A percentile compares a stretch with the other conserved stretches of the same genome.
Evolutionary conservation across 495 filamentous ascomycete genomes (phyloP).

Genomic region (Annulohypoxylon bovei): DNA sequence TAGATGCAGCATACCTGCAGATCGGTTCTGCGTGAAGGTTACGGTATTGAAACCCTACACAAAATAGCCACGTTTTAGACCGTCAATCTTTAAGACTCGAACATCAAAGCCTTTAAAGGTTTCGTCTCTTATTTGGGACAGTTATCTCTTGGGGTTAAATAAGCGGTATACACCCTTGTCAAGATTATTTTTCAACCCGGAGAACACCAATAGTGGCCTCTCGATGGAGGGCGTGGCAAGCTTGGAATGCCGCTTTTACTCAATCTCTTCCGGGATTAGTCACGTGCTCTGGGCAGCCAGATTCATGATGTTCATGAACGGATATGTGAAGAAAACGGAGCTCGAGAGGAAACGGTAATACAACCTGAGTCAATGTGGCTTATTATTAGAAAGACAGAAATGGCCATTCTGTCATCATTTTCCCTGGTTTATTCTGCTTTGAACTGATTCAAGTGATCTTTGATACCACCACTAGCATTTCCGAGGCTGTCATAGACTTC

Average conservation of each 20-base stretch:
- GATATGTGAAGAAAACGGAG: not conserved
- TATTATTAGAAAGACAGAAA: too few species aligned
- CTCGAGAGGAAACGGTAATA: not conserved
- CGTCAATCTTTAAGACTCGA: not conserved
- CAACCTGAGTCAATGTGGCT: too few species aligned
- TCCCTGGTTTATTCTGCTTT: not conserved
- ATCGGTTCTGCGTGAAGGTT: slow-evolving; percentile 10
- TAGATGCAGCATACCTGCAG: slow-evolving; percentile 18
- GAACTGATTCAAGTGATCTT: too few species aligned
- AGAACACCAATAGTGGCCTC: slow-evolving; percentile 35
- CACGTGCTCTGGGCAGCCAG: not conserved
- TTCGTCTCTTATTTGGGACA: not conserved
- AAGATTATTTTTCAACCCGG: slow-evolving; percentile 11
- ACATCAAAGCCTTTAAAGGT: not conserved
- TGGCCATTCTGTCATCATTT: too few species aligned
- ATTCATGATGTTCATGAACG: not conserved
- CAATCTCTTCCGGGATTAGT: not conserved
- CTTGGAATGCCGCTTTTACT: slow-evolving; percentile 7
- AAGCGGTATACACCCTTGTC: slow-evolving; percentile 9
- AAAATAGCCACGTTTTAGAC: not conserved
- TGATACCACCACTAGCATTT: too few species aligned
- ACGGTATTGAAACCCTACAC: not conserved
- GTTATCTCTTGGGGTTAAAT: not conserved
- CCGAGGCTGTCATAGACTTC: too few species aligned
- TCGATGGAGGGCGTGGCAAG: slow-evolving; percentile 20